These are phyloP conservation scores for Colletotrichum zoysiae DNA, from an alignment of 2,329 filamentous ascomycete genomes.

Conservation along the genomic window DNA sequence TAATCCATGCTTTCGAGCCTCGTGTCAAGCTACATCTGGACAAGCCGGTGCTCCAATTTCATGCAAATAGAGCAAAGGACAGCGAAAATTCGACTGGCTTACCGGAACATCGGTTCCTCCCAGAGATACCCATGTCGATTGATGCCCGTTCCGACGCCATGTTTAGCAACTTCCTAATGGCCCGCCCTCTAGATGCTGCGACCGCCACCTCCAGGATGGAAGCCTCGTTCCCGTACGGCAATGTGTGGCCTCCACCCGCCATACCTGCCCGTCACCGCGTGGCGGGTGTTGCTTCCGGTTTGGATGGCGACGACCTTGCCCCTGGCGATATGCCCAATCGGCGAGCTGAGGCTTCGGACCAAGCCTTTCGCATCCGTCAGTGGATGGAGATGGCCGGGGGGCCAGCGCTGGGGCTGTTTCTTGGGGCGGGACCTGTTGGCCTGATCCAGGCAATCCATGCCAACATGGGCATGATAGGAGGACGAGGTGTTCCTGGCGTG, in stretches of 20 bases:
- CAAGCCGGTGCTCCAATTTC: constrained; percentile 75
- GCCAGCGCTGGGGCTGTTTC: constrained; percentile 45
- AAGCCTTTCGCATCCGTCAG: constrained; percentile 79
- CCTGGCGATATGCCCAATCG: constrained; percentile 57
- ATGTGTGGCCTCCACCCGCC: constrained; percentile 81
- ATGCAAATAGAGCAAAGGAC: constrained; percentile 39
- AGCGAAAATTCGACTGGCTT: constrained; percentile 2
- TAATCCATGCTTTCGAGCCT: constrained; percentile 81
- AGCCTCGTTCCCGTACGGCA: constrained; percentile 58
- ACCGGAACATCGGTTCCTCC: constrained; percentile 56
- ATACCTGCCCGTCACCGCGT: constrained; percentile 74
- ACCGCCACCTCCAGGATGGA: constrained; percentile 49
- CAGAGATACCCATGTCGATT: constrained; percentile 66
- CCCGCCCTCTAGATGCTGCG: constrained; percentile 61
- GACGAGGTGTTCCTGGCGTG: constrained; percentile 53
- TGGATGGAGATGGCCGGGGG: constrained; percentile 77
- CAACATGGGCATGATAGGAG: constrained; percentile 42
- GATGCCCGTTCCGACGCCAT: constrained; percentile 62
- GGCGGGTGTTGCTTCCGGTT: constrained; percentile 48
- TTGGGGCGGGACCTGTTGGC: constrained; percentile 48
- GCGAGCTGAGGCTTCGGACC: constrained; percentile 73
- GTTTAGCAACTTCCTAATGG: constrained; percentile 77
- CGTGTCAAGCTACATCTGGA: constrained; percentile 79
- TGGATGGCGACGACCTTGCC: constrained; percentile 45
- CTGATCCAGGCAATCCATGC: constrained; percentile 43